Evolutionary conservation across 2,329 filamentous ascomycete genomes (phyloP).

Genomic region (Moelleriella libera): DNA sequence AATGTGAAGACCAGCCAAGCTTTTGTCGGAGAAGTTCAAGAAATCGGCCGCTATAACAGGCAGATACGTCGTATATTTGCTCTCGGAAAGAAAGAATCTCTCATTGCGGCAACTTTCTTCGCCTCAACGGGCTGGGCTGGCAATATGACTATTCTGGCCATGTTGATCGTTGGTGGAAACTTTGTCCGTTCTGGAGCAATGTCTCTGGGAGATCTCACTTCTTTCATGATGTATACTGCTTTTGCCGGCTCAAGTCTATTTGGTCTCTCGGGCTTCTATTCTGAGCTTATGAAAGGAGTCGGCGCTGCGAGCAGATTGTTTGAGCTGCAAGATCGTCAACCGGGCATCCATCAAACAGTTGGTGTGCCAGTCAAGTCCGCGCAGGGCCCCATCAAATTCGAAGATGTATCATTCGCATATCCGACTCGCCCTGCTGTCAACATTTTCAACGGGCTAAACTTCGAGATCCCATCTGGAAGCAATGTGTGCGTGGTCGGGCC

Average conservation of each 20-base stretch:
- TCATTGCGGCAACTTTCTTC: slow-evolving; percentile 87
- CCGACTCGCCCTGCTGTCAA: slow-evolving; percentile 82
- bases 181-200: slow-evolving; percentile 81
- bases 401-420: slow-evolving; percentile 77
- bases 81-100: slow-evolving; percentile 72
- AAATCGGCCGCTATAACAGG: slow-evolving; percentile 79
- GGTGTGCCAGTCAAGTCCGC: slow-evolving; percentile 70
- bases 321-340: slow-evolving; percentile 81
- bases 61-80: slow-evolving; percentile 88
- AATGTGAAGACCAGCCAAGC: slow-evolving; percentile 96
- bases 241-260: slow-evolving; percentile 79
- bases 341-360: slow-evolving; percentile 75
- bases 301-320: slow-evolving; percentile 94
- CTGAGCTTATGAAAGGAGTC: slow-evolving; percentile 96
- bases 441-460: slow-evolving; percentile 81
- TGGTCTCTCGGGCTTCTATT: slow-evolving; percentile 90
- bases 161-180: slow-evolving; percentile 80
- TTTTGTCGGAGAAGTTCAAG: slow-evolving; percentile 84
- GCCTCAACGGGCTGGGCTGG: slow-evolving; percentile 75
- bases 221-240: slow-evolving; percentile 96
- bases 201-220: slow-evolving; percentile 82
- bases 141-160: slow-evolving; percentile 87
- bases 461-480: slow-evolving; percentile 81
- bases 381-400: slow-evolving; percentile 77
- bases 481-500: slow-evolving; percentile 96